Conservation (phyloP, 2,329 filamentous ascomycete genomes). For the Penicillium sp. region DNA sequence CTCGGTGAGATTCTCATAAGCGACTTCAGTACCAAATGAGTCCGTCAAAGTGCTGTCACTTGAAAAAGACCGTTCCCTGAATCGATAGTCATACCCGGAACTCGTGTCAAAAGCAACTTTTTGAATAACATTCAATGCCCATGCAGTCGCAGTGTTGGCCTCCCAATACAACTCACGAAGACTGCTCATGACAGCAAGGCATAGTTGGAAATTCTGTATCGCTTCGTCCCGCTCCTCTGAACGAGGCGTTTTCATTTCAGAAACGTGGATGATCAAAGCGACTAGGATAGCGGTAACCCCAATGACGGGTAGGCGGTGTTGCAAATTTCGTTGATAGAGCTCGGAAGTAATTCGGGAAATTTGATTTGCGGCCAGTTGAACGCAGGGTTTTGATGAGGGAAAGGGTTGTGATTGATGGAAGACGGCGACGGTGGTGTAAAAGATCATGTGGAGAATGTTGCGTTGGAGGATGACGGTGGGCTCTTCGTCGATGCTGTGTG, state of each 20-base stretch:
- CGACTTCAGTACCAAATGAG: background rate
- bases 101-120: background rate
- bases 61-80: constrained; percentile 5
- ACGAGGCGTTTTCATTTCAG: constrained; percentile 13
- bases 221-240: constrained; percentile 11
- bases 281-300: constrained; percentile 23
- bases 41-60: constrained; percentile 2
- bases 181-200: constrained; percentile 18
- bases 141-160: constrained; percentile 14
- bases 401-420: constrained; percentile 23
- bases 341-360: constrained; percentile 21
- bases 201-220: constrained; percentile 14
- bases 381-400: constrained; percentile 21
- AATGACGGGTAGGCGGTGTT: constrained; percentile 17
- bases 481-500: constrained; percentile 9
- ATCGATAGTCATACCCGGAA: background rate
- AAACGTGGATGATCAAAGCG: constrained; percentile 22
- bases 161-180: constrained; percentile 23
- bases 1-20: background rate
- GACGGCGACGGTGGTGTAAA: constrained; percentile 24
- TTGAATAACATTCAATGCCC: constrained; percentile 20
- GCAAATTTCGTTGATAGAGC: constrained; percentile 14
- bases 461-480: constrained; percentile 16
- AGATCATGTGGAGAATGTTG: constrained; percentile 22
- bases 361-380: constrained; percentile 20